Percentiles rank a stretch among this genome's conserved stretches.
Conservation (phyloP, 2,329 filamentous ascomycete species). For the Rutstroemia sp. region DNA sequence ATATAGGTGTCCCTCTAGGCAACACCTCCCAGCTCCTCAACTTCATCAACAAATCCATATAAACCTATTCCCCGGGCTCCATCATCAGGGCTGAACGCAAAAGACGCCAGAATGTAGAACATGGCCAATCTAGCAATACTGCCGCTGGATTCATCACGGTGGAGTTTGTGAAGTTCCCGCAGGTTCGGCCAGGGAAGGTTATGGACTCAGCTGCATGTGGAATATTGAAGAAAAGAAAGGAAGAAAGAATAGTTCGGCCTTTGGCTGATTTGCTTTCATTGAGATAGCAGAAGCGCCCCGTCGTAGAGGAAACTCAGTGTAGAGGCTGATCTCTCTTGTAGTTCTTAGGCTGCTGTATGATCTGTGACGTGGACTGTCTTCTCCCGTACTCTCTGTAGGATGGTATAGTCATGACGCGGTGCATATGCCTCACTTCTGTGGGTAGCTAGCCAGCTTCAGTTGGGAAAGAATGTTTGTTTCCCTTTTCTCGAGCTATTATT, state of each 20-base stretch:
- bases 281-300: no score
- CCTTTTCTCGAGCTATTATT: neutral
- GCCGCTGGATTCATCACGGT: conserved; percentile 36
- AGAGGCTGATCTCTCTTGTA: no score
- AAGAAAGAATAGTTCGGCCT: no score
- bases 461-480: no score
- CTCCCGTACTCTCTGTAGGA: no score
- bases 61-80: conserved; percentile 38
- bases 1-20: conserved; percentile 37
- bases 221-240: neutral
- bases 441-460: no score
- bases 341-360: no score
- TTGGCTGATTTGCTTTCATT: no score
- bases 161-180: conserved; percentile 31
- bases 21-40: conserved; percentile 40
- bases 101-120: conserved; percentile 44
- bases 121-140: conserved; percentile 38
- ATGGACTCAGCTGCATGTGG: conserved; percentile 29
- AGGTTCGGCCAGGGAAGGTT: conserved; percentile 34
- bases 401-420: no score
- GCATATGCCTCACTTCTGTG: no score
- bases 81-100: conserved; percentile 41
- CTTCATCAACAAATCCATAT: conserved; percentile 36
- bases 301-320: no score
- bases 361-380: no score